A percentile compares a stretch with the other conserved stretches of the same genome.
These are phyloP conservation scores for Microbotryum intermedium DNA, from an alignment of 1,284 basidiomycete genomes.

Conservation along the genomic window DNA sequence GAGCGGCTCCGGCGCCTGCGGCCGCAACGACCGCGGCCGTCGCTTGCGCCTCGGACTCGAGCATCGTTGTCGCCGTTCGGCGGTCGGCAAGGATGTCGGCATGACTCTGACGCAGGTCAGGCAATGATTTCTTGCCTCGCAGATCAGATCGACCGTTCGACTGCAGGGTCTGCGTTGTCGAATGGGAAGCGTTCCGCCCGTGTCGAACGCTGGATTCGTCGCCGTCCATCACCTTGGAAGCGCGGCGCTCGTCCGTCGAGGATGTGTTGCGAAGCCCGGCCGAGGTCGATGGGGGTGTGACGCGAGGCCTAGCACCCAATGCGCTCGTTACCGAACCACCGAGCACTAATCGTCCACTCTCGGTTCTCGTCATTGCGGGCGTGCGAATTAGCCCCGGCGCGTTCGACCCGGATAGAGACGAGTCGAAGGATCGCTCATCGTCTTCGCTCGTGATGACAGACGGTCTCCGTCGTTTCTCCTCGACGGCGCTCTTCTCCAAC, in stretches of 20 bases:
- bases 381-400: neutral
- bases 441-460: neutral
- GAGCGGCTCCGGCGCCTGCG: neutral
- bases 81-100: slow-evolving; percentile 37
- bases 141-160: slow-evolving; percentile 3
- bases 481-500: slow-evolving; percentile 2
- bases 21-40: neutral
- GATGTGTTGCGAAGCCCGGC: slow-evolving; percentile 42
- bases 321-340: neutral
- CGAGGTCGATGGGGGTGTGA: slow-evolving; percentile 53
- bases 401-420: neutral
- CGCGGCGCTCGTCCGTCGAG: too few relatives aligned
- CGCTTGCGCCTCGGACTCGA: slow-evolving; percentile 1
- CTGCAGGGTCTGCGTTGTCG: slow-evolving; percentile 25
- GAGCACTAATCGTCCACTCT: slow-evolving; percentile 12
- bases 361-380: slow-evolving; percentile 4
- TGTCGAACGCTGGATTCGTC: slow-evolving; percentile 41
- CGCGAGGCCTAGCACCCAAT: slow-evolving; percentile 42
- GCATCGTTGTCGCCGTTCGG: neutral
- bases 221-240: neutral
- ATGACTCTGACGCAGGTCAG: slow-evolving; percentile 62
- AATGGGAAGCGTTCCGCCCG: slow-evolving; percentile 54
- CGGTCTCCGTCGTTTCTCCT: slow-evolving; percentile 12
- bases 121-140: slow-evolving; percentile 67
- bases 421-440: neutral